phyloP scores from a whole-genome alignment of 352 stramenopile species.

The Phytophthora idaei region DNA sequence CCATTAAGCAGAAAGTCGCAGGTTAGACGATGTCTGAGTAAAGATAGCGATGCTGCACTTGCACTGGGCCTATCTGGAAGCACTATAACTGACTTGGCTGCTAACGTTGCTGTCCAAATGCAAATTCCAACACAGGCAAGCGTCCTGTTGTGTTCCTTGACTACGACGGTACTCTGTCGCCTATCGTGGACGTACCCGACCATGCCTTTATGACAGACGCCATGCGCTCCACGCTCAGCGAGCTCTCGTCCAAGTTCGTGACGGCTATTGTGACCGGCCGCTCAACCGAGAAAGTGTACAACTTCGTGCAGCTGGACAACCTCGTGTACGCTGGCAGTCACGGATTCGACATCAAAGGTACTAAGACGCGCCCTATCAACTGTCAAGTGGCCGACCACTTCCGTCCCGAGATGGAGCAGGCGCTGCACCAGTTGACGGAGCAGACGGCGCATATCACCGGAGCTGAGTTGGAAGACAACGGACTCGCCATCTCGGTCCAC shows the following conservation, averaged over 20 bases:
- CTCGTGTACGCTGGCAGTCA: constrained; percentile 84
- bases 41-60: not conserved
- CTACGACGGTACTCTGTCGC: constrained; percentile 80
- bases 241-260: constrained; percentile 70
- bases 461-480: constrained; percentile 80
- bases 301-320: constrained; percentile 79
- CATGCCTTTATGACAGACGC: constrained; percentile 70
- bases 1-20: constrained; percentile 59
- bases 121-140: constrained; percentile 44
- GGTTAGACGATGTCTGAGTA: constrained; percentile 25
- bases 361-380: constrained; percentile 57
- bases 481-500: constrained; percentile 77
- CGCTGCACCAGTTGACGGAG: constrained; percentile 38
- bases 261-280: constrained; percentile 78
- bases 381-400: constrained; percentile 65
- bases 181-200: constrained; percentile 79
- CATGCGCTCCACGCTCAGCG: constrained; percentile 61
- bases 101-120: constrained; percentile 24
- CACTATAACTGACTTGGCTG: constrained; percentile 18
- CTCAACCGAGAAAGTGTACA: constrained; percentile 78
- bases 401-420: constrained; percentile 53
- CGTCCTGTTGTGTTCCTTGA: constrained; percentile 74
- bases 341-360: constrained; percentile 82
- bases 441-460: constrained; percentile 51
- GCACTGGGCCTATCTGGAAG: not conserved